Evolutionary conservation across 345 rosid genomes (phyloP), one percentile per base, ranked within the genome.

Genomic region (Adansonia digitata): DNA sequence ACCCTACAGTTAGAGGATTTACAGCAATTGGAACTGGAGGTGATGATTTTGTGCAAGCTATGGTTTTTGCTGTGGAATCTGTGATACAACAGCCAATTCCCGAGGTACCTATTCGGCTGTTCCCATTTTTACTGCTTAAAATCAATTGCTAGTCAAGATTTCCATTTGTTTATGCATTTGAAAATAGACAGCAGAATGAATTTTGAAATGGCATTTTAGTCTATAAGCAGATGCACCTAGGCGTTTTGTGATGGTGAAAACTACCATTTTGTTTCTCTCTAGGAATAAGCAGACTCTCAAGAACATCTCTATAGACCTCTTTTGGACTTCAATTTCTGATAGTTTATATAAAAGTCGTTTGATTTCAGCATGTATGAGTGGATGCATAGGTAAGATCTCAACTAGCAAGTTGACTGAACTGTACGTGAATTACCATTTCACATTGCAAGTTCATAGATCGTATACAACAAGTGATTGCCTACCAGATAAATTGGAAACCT

Each of bases 41-140:
- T 35, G 94, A 94, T 64, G 98, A 94, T 82, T 94, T 94, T 84
- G 97, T 92, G 74, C 99, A 93, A 72, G 85, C 98, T 43, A 93
- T 95, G 99, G 89, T 95, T 77, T 87, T 95, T 85, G 99, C 99
- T 0, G 97, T 95, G 73, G 99, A 95, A 81, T 95, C 98, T 79
- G 99, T 93, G 53, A 89, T 91, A 81, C 93, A 88, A 77, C 85
- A 86, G 67, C 89, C 91, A 39, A 88, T 95, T 75, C 98, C 97
- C 27, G 86, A 93, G 96, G 99, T 90, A 82, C 37, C 8, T 81
- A 11, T 27, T 10, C 5, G 31, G 31, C 31, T 55, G 13, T 42
- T 17, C 52, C 22, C 6, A 8, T 43, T 27, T 26, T 81, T 56
- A 4, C 17, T 10, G 5, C 42, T 69, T 20, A 59, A 68, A 26